Conservation (phyloP, 305 asterid genomes). For the Fraxinus platypoda region DNA sequence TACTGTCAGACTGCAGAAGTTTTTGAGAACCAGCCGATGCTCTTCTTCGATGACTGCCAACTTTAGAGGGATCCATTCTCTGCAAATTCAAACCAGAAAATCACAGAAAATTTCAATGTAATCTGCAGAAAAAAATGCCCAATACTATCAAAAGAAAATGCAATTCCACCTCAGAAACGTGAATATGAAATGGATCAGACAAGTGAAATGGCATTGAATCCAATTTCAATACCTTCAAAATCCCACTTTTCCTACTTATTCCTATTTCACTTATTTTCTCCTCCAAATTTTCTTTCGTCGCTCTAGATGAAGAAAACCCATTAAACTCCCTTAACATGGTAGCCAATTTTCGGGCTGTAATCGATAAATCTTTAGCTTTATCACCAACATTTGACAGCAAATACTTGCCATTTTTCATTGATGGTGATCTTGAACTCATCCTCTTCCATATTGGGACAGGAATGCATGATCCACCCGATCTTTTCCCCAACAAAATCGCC, state of each 20-base stretch:
- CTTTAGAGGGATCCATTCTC: slow-evolving; percentile 57
- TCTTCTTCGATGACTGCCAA: slow-evolving; percentile 55
- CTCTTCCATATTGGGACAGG: slow-evolving; percentile 79
- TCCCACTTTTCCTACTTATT: slow-evolving; percentile 38
- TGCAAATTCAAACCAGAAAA: slow-evolving; percentile 36
- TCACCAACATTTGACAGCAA: slow-evolving; percentile 43
- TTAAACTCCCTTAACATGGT: slow-evolving; percentile 73
- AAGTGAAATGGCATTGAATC: neutral
- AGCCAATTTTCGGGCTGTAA: slow-evolving; percentile 67
- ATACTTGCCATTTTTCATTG: slow-evolving; percentile 46
- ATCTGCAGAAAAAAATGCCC: slow-evolving; percentile 12
- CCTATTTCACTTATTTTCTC: slow-evolving; percentile 43
- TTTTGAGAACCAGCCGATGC: slow-evolving; percentile 66
- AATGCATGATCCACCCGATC: slow-evolving; percentile 61
- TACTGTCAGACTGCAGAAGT: slow-evolving; percentile 38
- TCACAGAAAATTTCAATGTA: slow-evolving; percentile 9
- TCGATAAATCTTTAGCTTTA: slow-evolving; percentile 40
- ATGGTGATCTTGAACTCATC: slow-evolving; percentile 63
- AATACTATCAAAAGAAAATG: slow-evolving; percentile 4
- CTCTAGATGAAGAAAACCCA: slow-evolving; percentile 48
- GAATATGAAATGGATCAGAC: slow-evolving; percentile 42
- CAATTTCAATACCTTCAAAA: slow-evolving; percentile 40
- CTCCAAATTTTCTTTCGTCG: slow-evolving; percentile 41
- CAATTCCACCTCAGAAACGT: slow-evolving; percentile 64
- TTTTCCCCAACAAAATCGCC: slow-evolving; percentile 65